These are phyloP conservation scores for Agaricus subrufescens DNA, from an alignment of 768 basidiomycete genomes.

Conservation along the genomic window DNA sequence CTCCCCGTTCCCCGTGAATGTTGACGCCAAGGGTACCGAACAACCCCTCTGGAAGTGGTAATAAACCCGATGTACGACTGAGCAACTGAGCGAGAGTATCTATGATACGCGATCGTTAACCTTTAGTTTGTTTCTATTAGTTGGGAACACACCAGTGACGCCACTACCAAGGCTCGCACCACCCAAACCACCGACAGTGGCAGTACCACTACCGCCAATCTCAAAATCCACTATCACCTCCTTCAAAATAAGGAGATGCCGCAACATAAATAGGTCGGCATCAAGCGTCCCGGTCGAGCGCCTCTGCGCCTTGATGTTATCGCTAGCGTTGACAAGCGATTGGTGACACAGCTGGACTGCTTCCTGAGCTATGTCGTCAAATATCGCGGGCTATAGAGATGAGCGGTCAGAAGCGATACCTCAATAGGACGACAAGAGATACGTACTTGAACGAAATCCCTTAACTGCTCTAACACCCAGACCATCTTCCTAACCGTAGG, in stretches of 20 bases:
- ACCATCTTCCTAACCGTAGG: slow-evolving; percentile 84
- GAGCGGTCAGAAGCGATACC: background rate
- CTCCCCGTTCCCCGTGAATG: slow-evolving; percentile 44
- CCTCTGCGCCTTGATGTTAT: slow-evolving; percentile 51
- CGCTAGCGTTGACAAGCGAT: slow-evolving; percentile 71
- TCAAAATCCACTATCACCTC: slow-evolving; percentile 78
- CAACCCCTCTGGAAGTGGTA: slow-evolving; percentile 52
- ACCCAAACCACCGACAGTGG: slow-evolving; percentile 11
- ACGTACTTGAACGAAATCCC: slow-evolving; percentile 86
- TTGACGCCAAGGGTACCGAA: slow-evolving; percentile 70
- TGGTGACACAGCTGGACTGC: slow-evolving; percentile 78
- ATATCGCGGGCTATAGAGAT: slow-evolving; percentile 74
- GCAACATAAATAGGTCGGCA: slow-evolving; percentile 81
- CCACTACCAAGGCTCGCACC: slow-evolving; percentile 23
- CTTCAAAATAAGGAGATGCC: slow-evolving; percentile 88
- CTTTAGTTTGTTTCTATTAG: background rate
- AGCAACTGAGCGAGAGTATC: slow-evolving; percentile 58
- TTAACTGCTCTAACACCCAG: slow-evolving; percentile 87
- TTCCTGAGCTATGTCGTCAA: slow-evolving; percentile 95
- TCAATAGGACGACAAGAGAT: background rate
- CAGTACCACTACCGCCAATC: slow-evolving; percentile 31
- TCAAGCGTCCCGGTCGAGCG: slow-evolving; percentile 54
- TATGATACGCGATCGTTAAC: slow-evolving; percentile 14
- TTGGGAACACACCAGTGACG: slow-evolving; percentile 45
- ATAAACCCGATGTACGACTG: slow-evolving; percentile 52